Conservation (phyloP, 306 rosid genomes). For the Vigna mungo region DNA sequence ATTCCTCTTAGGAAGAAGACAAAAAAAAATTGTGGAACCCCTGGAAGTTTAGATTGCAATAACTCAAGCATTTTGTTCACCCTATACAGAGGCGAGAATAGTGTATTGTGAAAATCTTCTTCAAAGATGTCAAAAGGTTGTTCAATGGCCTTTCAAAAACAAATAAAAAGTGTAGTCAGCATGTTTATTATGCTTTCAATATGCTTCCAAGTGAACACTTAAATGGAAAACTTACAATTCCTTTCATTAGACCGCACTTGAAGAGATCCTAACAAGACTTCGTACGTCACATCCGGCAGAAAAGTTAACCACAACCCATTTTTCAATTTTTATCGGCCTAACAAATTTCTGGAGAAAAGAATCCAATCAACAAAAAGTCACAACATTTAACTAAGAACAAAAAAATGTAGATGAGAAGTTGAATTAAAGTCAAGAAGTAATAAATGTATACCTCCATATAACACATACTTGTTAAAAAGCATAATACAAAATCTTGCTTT, state of each 20-base stretch:
- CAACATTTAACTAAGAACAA: too few relatives aligned
- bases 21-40: constrained; percentile 76
- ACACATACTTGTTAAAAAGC: background rate
- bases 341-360: too few relatives aligned
- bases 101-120: constrained; percentile 66
- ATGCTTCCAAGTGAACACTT: background rate
- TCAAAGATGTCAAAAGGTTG: constrained; percentile 66
- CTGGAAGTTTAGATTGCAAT: constrained; percentile 70
- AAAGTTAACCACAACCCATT: constrained; percentile 88
- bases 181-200: background rate
- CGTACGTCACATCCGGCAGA: constrained; percentile 79
- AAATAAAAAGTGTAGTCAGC: constrained; percentile 1
- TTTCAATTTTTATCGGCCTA: too few relatives aligned
- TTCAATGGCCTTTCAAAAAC: constrained; percentile 55
- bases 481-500: too few relatives aligned
- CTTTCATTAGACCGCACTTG: constrained; percentile 76
- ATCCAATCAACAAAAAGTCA: too few relatives aligned
- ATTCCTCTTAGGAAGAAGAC: constrained; percentile 89
- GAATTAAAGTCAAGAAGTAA: constrained; percentile 59
- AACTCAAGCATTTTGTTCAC: constrained; percentile 86
- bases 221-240: constrained; percentile 67
- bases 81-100: constrained; percentile 77
- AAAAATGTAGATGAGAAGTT: too few relatives aligned
- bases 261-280: constrained; percentile 72
- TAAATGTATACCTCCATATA: background rate